Conservation (phyloP, 2,329 filamentous ascomycete genomes). For the Colletotrichum sp. region DNA sequence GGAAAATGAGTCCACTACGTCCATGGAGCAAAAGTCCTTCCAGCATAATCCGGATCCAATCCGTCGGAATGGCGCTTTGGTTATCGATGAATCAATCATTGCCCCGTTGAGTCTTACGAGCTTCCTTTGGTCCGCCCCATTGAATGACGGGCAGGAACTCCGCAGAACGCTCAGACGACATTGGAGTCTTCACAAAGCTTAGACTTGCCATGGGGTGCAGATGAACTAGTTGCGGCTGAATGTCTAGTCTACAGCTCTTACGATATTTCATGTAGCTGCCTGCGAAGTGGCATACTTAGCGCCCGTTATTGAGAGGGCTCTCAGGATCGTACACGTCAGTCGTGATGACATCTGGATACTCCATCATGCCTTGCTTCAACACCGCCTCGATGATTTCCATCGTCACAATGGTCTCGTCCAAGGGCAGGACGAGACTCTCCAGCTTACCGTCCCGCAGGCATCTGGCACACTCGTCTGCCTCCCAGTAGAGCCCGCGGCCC, state of each 20-base stretch:
- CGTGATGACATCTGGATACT: conserved; percentile 62
- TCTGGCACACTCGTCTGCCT: conserved; percentile 79
- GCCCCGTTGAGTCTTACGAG: not conserved
- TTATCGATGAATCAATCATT: not conserved
- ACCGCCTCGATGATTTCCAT: not conserved
- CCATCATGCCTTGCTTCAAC: not conserved
- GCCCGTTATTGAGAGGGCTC: conserved; percentile 57
- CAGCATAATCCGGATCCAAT: not conserved
- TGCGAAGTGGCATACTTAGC: not conserved
- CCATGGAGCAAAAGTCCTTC: not conserved
- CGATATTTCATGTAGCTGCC: not conserved
- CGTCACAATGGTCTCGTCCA: conserved; percentile 65
- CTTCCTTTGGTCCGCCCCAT: not conserved
- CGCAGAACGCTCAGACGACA: not conserved
- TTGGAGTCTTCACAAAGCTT: not conserved
- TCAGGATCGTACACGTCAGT: conserved; percentile 62
- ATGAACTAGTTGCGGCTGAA: not conserved
- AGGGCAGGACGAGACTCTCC: conserved; percentile 73
- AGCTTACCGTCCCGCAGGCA: conserved; percentile 78
- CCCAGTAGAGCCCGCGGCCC: conserved; percentile 89
- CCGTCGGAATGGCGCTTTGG: not conserved
- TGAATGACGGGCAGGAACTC: not conserved
- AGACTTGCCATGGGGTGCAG: not conserved
- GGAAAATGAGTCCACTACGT: not conserved
- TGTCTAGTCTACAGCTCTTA: not conserved